Evolutionary conservation across 805 yeast species (phyloP).

Genomic region (Phaffomyces antillensis): DNA sequence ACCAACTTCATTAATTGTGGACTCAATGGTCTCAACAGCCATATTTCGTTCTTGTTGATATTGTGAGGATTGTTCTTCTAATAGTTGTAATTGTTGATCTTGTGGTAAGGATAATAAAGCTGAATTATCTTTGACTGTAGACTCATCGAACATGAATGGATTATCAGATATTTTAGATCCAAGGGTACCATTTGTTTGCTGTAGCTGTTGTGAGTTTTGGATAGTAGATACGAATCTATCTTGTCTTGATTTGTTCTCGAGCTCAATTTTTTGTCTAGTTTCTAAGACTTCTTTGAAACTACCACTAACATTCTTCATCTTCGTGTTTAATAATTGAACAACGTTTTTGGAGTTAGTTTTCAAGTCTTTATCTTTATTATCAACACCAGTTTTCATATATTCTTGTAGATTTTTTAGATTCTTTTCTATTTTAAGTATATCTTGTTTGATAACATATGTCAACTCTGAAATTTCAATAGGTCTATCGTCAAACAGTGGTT

Average conservation of each 20-base stretch:
- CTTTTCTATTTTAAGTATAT: slow-evolving; percentile 73
- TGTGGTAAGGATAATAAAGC: slow-evolving; percentile 69
- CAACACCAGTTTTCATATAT: slow-evolving; percentile 34
- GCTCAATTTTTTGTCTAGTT: slow-evolving; percentile 75
- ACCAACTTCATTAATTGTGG: slow-evolving; percentile 97
- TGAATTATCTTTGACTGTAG: slow-evolving; percentile 12
- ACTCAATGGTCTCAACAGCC: slow-evolving; percentile 94
- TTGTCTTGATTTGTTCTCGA: slow-evolving; percentile 71
- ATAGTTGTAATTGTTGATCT: slow-evolving; percentile 70
- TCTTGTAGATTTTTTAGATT: slow-evolving; percentile 55
- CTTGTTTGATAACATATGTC: slow-evolving; percentile 75
- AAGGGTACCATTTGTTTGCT: not conserved
- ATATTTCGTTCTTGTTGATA: slow-evolving; percentile 78
- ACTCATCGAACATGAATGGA: slow-evolving; percentile 29
- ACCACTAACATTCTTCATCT: slow-evolving; percentile 87
- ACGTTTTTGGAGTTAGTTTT: slow-evolving; percentile 81
- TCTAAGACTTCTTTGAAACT: slow-evolving; percentile 88
- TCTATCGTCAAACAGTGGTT: slow-evolving; percentile 87
- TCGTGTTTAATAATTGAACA: slow-evolving; percentile 77
- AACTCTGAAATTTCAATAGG: slow-evolving; percentile 91
- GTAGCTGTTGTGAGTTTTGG: slow-evolving; percentile 16
- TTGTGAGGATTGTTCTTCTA: slow-evolving; percentile 73
- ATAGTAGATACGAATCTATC: slow-evolving; percentile 65
- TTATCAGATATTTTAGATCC: slow-evolving; percentile 23
- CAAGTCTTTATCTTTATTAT: slow-evolving; percentile 39